Evolutionary conservation across 345 rosid species (phyloP).

Genomic region (Cardamine chenopodiifolia): DNA sequence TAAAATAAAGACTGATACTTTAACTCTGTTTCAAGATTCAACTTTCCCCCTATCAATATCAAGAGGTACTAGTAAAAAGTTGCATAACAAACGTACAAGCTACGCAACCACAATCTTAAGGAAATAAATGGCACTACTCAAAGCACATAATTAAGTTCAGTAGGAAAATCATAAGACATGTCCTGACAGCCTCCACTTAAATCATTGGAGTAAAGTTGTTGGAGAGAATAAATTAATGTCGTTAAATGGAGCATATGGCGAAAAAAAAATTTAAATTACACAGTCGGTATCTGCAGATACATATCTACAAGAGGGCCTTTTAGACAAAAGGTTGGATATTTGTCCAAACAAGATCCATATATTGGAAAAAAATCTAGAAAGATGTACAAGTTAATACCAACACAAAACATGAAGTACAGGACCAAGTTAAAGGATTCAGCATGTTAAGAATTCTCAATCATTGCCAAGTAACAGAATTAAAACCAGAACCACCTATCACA

Average conservation of each 20-base stretch:
- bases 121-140: slow-evolving; percentile 18
- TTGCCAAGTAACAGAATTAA: slow-evolving; percentile 3
- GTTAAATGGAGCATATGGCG: slow-evolving; percentile 8
- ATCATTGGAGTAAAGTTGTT: slow-evolving; percentile 28
- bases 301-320: slow-evolving; percentile 4
- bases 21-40: slow-evolving; percentile 46
- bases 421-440: slow-evolving; percentile 17
- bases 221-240: slow-evolving; percentile 23
- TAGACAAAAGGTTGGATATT: slow-evolving; percentile 7
- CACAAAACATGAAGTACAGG: background rate
- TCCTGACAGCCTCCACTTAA: slow-evolving; percentile 31
- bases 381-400: background rate
- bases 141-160: slow-evolving; percentile 7
- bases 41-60: slow-evolving; percentile 30
- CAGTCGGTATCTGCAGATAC: slow-evolving; percentile 13
- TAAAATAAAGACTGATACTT: slow-evolving; percentile 41
- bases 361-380: background rate
- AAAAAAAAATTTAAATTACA: background rate
- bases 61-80: slow-evolving; percentile 18
- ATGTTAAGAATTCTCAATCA: slow-evolving; percentile 17
- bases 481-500: slow-evolving; percentile 16
- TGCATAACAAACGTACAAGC: slow-evolving; percentile 27
- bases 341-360: slow-evolving; percentile 10
- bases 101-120: slow-evolving; percentile 16
- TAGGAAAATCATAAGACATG: slow-evolving; percentile 13